Base-by-base conservation (phyloP, 106 monocot genomes). In the Hemerocallis citrina region DNA sequence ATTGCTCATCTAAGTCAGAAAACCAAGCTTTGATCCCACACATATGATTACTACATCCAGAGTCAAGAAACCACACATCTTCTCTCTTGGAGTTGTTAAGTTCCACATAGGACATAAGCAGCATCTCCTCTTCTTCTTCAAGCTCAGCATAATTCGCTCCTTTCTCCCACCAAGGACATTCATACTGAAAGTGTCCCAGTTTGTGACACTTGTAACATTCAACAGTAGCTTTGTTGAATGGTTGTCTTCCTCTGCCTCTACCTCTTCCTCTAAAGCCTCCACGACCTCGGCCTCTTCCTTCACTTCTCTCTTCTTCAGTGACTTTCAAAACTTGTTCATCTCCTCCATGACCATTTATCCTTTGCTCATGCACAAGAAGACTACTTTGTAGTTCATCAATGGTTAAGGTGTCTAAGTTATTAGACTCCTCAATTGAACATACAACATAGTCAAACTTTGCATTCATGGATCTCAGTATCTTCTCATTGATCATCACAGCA, bases 171-270 rank as follows among this genome's bases (percentile, higher is more conserved):
- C 28, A 5, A 9, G 52, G 52, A 29, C 52, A 52, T 52, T 52
- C 52, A 52, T 52, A 52, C 19, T 52, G 52, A 52, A 27, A 52
- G 14, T 52, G 52, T 29, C 52, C 52, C 7, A 52, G 25, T 27
- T 52, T 52, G 25, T 52, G 52, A 14, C 52, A 52, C 7, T 52
- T 52, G 52, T 22, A 52, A 14, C 52, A 52, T 14, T 52, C 4
- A 3, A 52, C 22, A 16, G 5, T 27, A 5, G 52, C 20, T 52
- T 52, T 52, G 28, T 52, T 27, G 1, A 52, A 52, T 9, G 23
- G 8, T 52, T 27, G 9, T 19, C 7, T 52, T 24, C 52, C 52
- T 52, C 52, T 52, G 22, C 52, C 52, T 52, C 52, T 52, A 7
- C 52, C 19, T 52, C 52, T 29, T n/a, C n/a, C n/a, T n/a, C n/a